Conservation (phyloP, 1,284 basidiomycete species). For the Apiotrichum veenhuisii region DNA sequence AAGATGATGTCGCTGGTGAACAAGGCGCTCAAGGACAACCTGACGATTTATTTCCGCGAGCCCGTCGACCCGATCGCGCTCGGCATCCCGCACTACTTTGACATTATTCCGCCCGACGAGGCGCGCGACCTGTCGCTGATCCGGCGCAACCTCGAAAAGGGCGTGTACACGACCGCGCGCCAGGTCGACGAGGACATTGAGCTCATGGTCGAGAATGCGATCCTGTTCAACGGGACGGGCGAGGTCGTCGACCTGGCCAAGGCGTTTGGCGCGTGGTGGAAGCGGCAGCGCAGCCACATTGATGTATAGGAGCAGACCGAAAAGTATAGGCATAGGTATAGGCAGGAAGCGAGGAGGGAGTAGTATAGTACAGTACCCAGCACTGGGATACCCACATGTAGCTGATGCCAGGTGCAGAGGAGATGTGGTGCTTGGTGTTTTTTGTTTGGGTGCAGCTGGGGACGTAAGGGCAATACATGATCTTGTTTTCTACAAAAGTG, state of each 20-base stretch:
- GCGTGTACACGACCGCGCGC: slow-evolving; percentile 27
- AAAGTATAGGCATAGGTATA: not conserved
- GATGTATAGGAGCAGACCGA: slow-evolving; percentile 24
- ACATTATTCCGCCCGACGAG: slow-evolving; percentile 57
- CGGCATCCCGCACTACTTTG: slow-evolving; percentile 44
- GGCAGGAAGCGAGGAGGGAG: not conserved
- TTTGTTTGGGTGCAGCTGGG: too few species aligned
- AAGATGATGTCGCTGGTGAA: slow-evolving; percentile 69
- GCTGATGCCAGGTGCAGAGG: not conserved
- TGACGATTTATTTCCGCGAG: slow-evolving; percentile 73
- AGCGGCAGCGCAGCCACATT: slow-evolving; percentile 35
- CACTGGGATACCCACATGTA: slow-evolving; percentile 3
- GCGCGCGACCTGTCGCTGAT: slow-evolving; percentile 85
- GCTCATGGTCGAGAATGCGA: slow-evolving; percentile 46
- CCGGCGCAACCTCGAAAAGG: slow-evolving; percentile 67
- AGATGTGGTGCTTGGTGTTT: too few species aligned
- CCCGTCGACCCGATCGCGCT: slow-evolving; percentile 53
- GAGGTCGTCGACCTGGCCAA: slow-evolving; percentile 30
- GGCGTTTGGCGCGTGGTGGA: slow-evolving; percentile 40
- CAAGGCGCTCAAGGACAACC: slow-evolving; percentile 66
- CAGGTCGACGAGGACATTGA: slow-evolving; percentile 46
- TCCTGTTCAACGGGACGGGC: slow-evolving; percentile 44
- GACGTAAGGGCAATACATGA: too few species aligned
- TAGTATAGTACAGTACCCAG: slow-evolving; percentile 1
- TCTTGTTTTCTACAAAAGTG: too few species aligned